Evolutionary conservation across 2,329 filamentous ascomycete genomes (phyloP).

Genomic region (Colletotrichum sublineola): DNA sequence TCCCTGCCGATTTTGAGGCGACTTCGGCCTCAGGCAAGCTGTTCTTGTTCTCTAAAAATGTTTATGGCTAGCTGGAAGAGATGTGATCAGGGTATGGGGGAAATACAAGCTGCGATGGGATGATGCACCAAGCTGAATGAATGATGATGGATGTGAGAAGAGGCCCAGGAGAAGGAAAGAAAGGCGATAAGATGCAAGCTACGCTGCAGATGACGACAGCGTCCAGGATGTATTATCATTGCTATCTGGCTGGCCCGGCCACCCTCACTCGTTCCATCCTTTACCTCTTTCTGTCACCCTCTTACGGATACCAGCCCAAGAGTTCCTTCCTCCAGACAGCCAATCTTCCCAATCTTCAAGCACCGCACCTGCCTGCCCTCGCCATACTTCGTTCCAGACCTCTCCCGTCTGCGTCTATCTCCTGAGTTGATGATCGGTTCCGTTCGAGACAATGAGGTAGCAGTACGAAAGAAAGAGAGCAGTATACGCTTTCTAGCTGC

Average conservation of each 20-base stretch:
- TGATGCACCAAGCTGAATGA: neutral
- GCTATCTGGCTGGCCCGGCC: conserved; percentile 3
- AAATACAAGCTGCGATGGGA: neutral
- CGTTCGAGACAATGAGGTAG: conserved; percentile 23
- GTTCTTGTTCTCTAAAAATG: neutral
- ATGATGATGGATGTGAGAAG: neutral
- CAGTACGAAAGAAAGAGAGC: neutral
- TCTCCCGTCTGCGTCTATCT: neutral
- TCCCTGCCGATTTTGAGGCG: conserved; percentile 8
- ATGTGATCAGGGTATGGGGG: neutral
- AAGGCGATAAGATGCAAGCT: neutral
- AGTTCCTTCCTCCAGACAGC: conserved; percentile 33
- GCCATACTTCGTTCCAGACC: conserved; percentile 8
- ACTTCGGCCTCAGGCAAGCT: neutral
- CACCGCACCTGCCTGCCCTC: neutral
- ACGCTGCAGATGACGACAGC: conserved; percentile 14
- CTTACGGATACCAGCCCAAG: conserved; percentile 31
- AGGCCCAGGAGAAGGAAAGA: neutral
- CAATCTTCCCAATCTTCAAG: neutral
- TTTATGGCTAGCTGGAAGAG: neutral
- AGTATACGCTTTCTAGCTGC: neutral
- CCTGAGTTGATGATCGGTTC: conserved; percentile 19
- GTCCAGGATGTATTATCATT: conserved; percentile 35
- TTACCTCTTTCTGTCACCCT: conserved; percentile 9
- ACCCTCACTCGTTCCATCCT: conserved; percentile 6